These are phyloP conservation scores for Liriodendron chinense DNA, from an alignment of 164 flowering plant species.

Conservation along the genomic window DNA sequence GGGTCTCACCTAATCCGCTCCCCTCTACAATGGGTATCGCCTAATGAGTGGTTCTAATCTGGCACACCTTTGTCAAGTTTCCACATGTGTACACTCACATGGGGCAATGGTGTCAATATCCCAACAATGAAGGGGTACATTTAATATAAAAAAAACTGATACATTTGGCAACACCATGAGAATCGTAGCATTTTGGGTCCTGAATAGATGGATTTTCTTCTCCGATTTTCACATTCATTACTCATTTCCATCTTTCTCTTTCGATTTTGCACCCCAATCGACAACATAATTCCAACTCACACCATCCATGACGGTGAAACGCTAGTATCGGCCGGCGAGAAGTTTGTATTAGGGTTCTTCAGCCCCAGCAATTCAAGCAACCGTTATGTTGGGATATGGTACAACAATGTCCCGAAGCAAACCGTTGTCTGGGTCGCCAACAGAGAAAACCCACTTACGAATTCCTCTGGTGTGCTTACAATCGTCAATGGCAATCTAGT, in stretches of 20 bases:
- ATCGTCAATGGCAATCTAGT: constrained; percentile 25
- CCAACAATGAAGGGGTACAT: no score
- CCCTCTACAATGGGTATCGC: no score
- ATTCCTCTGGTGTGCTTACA: constrained; percentile 29
- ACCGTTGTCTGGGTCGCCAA: constrained; percentile 14
- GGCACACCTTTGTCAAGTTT: no score
- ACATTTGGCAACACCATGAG: no score
- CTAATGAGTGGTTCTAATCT: no score
- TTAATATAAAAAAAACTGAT: no score
- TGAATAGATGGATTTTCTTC: no score
- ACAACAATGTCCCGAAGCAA: not conserved
- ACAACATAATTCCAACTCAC: not conserved
- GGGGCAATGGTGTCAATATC: no score
- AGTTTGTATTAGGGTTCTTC: constrained; percentile 9
- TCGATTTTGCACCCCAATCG: not conserved
- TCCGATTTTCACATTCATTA: not conserved
- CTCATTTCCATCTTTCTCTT: not conserved
- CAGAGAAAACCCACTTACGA: constrained; percentile 9
- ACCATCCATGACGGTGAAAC: constrained; percentile 4
- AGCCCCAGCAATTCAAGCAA: constrained; percentile 3
- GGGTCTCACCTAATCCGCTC: no score
- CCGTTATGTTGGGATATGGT: constrained; percentile 13
- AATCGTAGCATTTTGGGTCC: no score
- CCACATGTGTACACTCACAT: no score
- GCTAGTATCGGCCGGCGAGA: not conserved